Percentiles rank a stretch among this genome's conserved stretches.
Evolutionary conservation across 768 basidiomycete genomes (phyloP).

Genomic region (Suillus sp.): DNA sequence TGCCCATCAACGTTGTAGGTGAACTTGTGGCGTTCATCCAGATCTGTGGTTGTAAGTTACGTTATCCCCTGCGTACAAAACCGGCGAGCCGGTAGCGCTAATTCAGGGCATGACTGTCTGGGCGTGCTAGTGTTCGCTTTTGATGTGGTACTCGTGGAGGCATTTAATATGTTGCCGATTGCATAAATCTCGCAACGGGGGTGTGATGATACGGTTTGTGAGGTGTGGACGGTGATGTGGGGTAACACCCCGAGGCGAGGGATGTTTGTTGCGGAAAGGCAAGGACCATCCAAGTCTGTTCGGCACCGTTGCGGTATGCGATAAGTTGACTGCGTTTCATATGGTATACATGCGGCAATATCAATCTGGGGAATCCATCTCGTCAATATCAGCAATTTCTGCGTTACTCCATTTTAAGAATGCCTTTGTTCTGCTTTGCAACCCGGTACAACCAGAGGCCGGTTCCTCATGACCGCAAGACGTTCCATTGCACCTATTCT

Average conservation of each 20-base stretch:
- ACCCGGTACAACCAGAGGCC: constrained; percentile 1
- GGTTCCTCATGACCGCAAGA: not conserved
- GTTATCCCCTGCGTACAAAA: too few relatives aligned
- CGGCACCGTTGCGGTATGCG: not conserved
- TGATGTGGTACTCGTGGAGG: not conserved
- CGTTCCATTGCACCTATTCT: not conserved
- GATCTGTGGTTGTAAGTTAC: too few relatives aligned
- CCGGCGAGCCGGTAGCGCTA: too few relatives aligned
- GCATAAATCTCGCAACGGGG: not conserved
- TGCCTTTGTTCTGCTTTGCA: not conserved
- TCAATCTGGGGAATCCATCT: not conserved
- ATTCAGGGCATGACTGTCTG: too few relatives aligned
- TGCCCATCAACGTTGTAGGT: too few relatives aligned
- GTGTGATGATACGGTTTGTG: not conserved
- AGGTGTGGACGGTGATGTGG: not conserved
- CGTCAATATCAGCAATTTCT: not conserved
- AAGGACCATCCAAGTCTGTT: not conserved
- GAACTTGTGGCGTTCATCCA: too few relatives aligned
- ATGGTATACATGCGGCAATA: not conserved
- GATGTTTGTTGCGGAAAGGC: not conserved
- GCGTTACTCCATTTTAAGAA: not conserved
- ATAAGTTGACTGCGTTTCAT: not conserved
- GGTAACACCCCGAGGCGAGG: not conserved
- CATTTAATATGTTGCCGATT: not conserved
- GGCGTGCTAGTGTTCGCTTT: not conserved